These are phyloP conservation scores for Rhytidhysteron rufulum DNA, from an alignment of 2,329 filamentous ascomycete species.

Conservation along the genomic window DNA sequence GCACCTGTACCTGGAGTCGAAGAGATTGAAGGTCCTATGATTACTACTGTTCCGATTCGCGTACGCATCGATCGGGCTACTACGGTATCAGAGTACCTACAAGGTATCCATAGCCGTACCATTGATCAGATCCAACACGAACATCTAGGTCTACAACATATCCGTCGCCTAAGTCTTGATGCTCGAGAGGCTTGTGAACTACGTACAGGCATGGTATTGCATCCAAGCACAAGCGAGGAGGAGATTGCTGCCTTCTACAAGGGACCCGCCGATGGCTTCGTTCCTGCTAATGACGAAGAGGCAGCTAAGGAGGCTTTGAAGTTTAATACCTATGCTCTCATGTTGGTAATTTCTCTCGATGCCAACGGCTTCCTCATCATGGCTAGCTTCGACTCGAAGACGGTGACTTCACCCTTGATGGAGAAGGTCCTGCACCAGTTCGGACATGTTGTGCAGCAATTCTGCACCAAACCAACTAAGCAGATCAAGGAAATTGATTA, in stretches of 20 bases:
- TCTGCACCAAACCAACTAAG: slow-evolving; percentile 42
- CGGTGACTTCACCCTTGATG: slow-evolving; percentile 51
- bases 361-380: slow-evolving; percentile 55
- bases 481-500: slow-evolving; percentile 26
- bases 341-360: slow-evolving; percentile 61
- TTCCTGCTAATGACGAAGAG: slow-evolving; percentile 54
- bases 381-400: slow-evolving; percentile 63
- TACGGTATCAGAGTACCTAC: slow-evolving; percentile 51
- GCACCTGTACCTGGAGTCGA: slow-evolving; percentile 44
- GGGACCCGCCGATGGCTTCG: slow-evolving; percentile 48
- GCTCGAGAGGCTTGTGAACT: slow-evolving; percentile 33
- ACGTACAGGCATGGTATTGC: slow-evolving; percentile 34
- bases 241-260: slow-evolving; percentile 12
- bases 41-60: slow-evolving; percentile 57
- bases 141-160: slow-evolving; percentile 60
- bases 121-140: slow-evolving; percentile 60
- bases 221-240: slow-evolving; percentile 30
- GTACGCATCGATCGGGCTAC: slow-evolving; percentile 43
- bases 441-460: slow-evolving; percentile 46
- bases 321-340: slow-evolving; percentile 58
- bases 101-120: slow-evolving; percentile 54
- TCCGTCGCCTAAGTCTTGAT: slow-evolving; percentile 42
- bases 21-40: slow-evolving; percentile 58
- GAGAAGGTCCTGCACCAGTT: slow-evolving; percentile 53
- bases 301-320: slow-evolving; percentile 57